Base-by-base conservation (phyloP, 2,329 filamentous ascomycete species). In the Xylariaceae sp. region DNA sequence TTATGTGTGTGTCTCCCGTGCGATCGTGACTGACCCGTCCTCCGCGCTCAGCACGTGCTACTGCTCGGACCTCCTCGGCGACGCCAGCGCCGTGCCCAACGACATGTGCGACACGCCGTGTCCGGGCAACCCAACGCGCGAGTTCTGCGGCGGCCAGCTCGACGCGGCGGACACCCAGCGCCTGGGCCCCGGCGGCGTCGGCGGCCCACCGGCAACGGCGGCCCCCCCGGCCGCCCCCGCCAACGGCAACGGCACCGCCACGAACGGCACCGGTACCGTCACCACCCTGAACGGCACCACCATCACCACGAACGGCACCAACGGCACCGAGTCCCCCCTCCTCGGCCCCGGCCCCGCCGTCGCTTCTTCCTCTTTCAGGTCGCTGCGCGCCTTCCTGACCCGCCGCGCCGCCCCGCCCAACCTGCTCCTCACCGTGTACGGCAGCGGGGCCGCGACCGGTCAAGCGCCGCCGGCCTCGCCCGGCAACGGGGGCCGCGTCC, bases 381-480 rank as follows among this genome's bases (percentile, higher is more conserved):
- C n/a, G n/a, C n/a, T n/a, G n/a, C 40, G 36, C 3, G 41, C 41
- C 13, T 35, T 32, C 18, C 41, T 36, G 5, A 49, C 50, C 19
- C 53, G 53, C 19, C 57, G 55, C 10, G 45, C 47, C 3, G 51
- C 55, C 3, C 40, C 44, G 0, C 40, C 43, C 36, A 50, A 45
- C 25, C 44, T 55, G 24, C 55, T 68, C 5, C 53, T 70, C 13
- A 68, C 60, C 2, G 49, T 70, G 10, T 71, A 70, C 51, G 64
- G 53, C 28, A 50, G 56, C 35, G 40, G 63, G 10, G 38, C 42
- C 16, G 45, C 48, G 19, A 49, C 50, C 13, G 44, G 53, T 46
- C 14, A 29, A 10, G 13, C 31, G 14, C 17, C 28, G 7, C 31
- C 30, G 16, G 22, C 27, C 10, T 13, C 29, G 5, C 32, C 28